These are phyloP conservation scores for Millerozyma acaciae DNA, from an alignment of 805 yeast species.

Conservation along the genomic window DNA sequence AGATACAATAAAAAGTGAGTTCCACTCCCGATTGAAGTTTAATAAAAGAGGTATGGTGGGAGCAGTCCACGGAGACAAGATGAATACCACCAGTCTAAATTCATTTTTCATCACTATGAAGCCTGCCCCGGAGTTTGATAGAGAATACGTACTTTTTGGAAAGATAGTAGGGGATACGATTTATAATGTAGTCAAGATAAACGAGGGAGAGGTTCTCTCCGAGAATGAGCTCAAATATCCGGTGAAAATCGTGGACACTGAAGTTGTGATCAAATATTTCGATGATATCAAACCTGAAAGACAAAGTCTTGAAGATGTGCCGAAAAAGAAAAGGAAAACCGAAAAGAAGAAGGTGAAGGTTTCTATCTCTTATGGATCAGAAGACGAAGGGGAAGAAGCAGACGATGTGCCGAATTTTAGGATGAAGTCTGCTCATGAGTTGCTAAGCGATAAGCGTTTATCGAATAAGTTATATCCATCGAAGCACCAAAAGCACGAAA, in stretches of 20 bases:
- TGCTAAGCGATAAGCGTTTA: slow-evolving; percentile 20
- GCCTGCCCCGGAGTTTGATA: slow-evolving; percentile 42
- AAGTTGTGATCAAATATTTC: slow-evolving; percentile 48
- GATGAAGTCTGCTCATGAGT: slow-evolving; percentile 44
- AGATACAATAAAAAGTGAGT: slow-evolving; percentile 34
- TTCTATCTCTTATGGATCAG: slow-evolving; percentile 33
- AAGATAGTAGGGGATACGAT: slow-evolving; percentile 53
- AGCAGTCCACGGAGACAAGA: slow-evolving; percentile 33
- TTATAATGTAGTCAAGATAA: slow-evolving; percentile 48
- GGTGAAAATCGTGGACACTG: slow-evolving; percentile 35
- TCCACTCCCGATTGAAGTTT: slow-evolving; percentile 49
- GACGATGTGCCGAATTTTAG: slow-evolving; percentile 14
- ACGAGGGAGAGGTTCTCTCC: slow-evolving; percentile 42
- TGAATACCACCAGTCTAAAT: slow-evolving; percentile 20
- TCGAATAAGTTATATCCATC: slow-evolving; percentile 5
- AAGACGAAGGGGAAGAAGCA: slow-evolving; percentile 27
- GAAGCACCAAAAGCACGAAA: no score
- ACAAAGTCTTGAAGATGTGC: slow-evolving; percentile 6
- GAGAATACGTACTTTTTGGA: slow-evolving; percentile 48
- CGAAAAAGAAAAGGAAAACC: slow-evolving; percentile 11
- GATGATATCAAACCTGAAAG: slow-evolving; percentile 28
- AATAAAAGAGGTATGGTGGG: slow-evolving; percentile 54
- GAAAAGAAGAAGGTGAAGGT: slow-evolving; percentile 28
- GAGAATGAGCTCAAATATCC: slow-evolving; percentile 50
- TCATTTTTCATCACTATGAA: slow-evolving; percentile 45